Percentiles rank a stretch among this genome's conserved stretches.
Conservation (phyloP, 108 stramenopile genomes). For the Discostella stelligeroides region DNA sequence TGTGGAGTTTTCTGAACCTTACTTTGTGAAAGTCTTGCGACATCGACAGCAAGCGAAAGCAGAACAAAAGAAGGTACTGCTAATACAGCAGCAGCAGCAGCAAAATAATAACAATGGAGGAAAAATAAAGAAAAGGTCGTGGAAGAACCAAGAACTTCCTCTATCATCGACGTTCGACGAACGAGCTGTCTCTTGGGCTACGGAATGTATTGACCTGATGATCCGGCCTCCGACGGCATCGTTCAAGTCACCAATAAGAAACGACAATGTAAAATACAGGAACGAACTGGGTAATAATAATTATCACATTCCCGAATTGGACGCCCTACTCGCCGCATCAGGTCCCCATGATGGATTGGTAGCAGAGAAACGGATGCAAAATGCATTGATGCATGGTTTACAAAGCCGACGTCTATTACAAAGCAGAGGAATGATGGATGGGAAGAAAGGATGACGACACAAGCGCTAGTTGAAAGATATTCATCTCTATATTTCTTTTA, state of each 20-base stretch:
- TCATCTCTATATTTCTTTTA: no score
- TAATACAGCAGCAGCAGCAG: neutral
- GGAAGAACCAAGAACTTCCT: neutral
- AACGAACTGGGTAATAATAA: neutral
- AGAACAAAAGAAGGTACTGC: neutral
- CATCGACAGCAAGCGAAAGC: conserved; percentile 4
- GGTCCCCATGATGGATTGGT: conserved; percentile 27
- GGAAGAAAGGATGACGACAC: no score
- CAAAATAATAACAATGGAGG: conserved; percentile 3
- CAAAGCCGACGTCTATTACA: conserved; percentile 8
- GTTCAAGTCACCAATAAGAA: neutral
- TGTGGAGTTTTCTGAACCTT: conserved; percentile 33
- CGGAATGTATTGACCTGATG: conserved; percentile 22
- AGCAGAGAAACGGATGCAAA: conserved; percentile 23
- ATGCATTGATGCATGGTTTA: conserved; percentile 20
- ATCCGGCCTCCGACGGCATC: neutral
- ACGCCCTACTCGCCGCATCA: conserved; percentile 33
- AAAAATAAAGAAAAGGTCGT: neutral
- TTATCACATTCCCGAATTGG: conserved; percentile 31
- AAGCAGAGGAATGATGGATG: no score
- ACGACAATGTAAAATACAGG: no score
- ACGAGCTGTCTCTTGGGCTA: conserved; percentile 34
- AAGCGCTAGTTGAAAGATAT: no score
- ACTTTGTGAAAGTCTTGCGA: conserved; percentile 13
- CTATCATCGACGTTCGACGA: conserved; percentile 8